Base-by-base conservation (phyloP, 2,329 filamentous ascomycete species). In the Diaporthe velutina region DNA sequence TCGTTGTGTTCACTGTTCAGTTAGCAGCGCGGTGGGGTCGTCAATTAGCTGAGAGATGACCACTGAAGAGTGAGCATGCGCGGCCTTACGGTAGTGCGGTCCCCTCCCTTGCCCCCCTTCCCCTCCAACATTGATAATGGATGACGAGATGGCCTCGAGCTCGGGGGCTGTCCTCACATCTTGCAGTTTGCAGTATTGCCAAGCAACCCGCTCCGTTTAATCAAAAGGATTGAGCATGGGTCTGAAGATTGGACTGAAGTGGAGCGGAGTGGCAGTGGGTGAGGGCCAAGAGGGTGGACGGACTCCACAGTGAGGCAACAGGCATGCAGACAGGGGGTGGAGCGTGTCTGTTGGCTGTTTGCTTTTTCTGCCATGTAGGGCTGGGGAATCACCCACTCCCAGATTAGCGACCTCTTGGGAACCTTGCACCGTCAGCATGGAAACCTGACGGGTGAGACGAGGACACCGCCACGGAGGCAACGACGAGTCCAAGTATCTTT, bases 391-490 rank as follows among this genome's bases (percentile, higher is more conserved):
- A 68, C 64, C 48, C 64, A 40, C 70, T 52, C 55, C 19, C 70
- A 72, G 70, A 72, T 72, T 72, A 72, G 70, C 70, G 70, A 72
- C 57, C 70, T 25, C 40, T 33, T 68, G 64, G 48, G 48, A 64
- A 72, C 70, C 57, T 61, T 54, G 64, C 48, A 40, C 57, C 70
- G 40, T 61, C 57, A 64, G 33, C 70, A 64, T 42, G 33, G 57
- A 30, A 54, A 54, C 48, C 70, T 64, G 55, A 42, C 45, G 42
- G 50, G 67, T 48, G 50, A 70, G 67, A 42, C 22, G 25, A 57
- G 15, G 50, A 70, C 67, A 70, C 52, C 40, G 67, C 67, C 67
- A 58, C 50, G 30, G 22, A 64, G 70, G 58, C 55, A 64, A 50
- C 35, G 67, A 54, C 35, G 33, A 30, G 25, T 42, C 10, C 13